A percentile compares a stretch with the other conserved stretches of the same genome.
phyloP scores from a whole-genome alignment of 305 asterid genomes.

The Euphrasia arctica region DNA sequence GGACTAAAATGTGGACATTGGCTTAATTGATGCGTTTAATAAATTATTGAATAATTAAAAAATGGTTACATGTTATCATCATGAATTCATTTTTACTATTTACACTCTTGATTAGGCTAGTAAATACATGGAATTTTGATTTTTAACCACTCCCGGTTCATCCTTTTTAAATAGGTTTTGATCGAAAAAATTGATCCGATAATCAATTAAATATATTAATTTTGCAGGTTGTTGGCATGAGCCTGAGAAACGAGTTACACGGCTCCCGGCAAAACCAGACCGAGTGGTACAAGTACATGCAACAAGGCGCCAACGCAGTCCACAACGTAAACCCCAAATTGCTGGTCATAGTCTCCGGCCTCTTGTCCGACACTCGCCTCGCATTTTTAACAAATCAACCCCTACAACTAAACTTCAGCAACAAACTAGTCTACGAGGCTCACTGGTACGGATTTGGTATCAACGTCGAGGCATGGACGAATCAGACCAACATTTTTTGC shows the following conservation, averaged over 20 bases:
- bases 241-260: constrained; percentile 65
- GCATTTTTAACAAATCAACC: constrained; percentile 32
- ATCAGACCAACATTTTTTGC: constrained; percentile 40
- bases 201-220: too few relatives aligned
- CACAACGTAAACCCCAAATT: constrained; percentile 38
- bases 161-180: too few relatives aligned
- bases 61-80: too few relatives aligned
- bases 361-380: constrained; percentile 37
- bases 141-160: too few relatives aligned
- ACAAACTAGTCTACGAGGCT: constrained; percentile 51
- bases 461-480: constrained; percentile 28
- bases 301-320: constrained; percentile 35
- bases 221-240: constrained; percentile 54
- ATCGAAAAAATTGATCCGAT: too few relatives aligned
- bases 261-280: constrained; percentile 38
- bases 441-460: constrained; percentile 50
- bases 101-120: too few relatives aligned
- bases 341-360: constrained; percentile 55
- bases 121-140: too few relatives aligned
- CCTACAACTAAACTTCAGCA: constrained; percentile 14
- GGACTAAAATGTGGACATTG: too few relatives aligned
- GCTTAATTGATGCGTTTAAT: too few relatives aligned
- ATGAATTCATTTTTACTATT: too few relatives aligned
- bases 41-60: too few relatives aligned
- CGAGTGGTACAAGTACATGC: constrained; percentile 52